phyloP scores from a whole-genome alignment of 2,329 filamentous ascomycete genomes.

The Metarhizium anisopliae region DNA sequence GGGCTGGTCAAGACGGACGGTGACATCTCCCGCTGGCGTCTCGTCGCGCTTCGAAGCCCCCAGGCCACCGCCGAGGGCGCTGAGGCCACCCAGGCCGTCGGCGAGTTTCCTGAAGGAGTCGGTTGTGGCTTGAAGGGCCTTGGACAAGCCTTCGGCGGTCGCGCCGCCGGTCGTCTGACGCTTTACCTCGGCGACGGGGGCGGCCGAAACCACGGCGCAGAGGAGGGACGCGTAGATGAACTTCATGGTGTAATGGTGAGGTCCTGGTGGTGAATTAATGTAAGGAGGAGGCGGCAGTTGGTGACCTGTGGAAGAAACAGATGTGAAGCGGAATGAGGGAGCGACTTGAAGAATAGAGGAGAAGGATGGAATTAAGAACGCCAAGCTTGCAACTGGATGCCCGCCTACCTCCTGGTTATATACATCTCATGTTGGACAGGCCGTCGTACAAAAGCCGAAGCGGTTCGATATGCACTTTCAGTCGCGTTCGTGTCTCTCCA shows the following conservation, averaged over 20 bases:
- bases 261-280: background rate
- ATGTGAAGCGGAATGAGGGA: background rate
- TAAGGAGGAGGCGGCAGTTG: background rate
- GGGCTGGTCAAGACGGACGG: no score
- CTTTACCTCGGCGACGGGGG: background rate
- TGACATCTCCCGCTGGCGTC: background rate
- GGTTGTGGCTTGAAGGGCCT: background rate
- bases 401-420: background rate
- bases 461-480: background rate
- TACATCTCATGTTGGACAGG: background rate
- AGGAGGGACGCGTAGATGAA: background rate
- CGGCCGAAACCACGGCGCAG: conserved; percentile 1
- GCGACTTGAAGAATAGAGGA: background rate
- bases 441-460: no score
- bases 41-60: background rate
- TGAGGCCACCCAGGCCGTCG: background rate
- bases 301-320: background rate
- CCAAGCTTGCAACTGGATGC: background rate
- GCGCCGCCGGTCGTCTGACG: background rate
- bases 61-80: background rate
- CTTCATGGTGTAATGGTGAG: background rate
- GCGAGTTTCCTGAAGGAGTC: background rate
- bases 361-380: background rate
- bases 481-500: background rate
- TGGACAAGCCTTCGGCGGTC: background rate